Conservation (phyloP, 2,329 filamentous ascomycete genomes). For the Cercospora sp. region DNA sequence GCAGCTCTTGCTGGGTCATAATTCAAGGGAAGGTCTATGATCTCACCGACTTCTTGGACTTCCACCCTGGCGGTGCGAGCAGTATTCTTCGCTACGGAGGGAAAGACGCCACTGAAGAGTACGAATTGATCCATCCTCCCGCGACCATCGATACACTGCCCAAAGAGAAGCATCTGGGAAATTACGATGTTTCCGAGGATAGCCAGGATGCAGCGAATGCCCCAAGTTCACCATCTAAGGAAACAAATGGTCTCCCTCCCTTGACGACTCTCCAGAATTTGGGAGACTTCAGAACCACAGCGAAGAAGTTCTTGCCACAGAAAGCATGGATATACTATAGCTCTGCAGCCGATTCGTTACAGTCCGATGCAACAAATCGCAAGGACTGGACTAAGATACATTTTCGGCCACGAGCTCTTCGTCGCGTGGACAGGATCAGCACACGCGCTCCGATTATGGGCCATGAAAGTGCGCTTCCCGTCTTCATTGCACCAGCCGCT, state of each 20-base stretch:
- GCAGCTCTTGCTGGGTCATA: slow-evolving; percentile 83
- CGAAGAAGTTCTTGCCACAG: slow-evolving; percentile 1
- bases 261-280: neutral
- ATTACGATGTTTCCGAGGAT: slow-evolving; percentile 7
- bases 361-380: neutral
- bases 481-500: neutral
- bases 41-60: slow-evolving; percentile 80
- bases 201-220: neutral
- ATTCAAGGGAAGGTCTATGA: slow-evolving; percentile 79
- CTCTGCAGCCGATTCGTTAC: neutral
- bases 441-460: neutral
- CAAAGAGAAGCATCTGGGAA: neutral
- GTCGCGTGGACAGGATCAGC: neutral
- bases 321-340: slow-evolving; percentile 18
- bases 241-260: neutral
- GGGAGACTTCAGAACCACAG: slow-evolving; percentile 2
- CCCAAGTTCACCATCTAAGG: neutral
- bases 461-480: slow-evolving; percentile 12
- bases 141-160: slow-evolving; percentile 66
- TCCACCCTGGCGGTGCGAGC: slow-evolving; percentile 80
- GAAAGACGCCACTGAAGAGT: slow-evolving; percentile 86
- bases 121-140: slow-evolving; percentile 80
- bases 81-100: slow-evolving; percentile 94
- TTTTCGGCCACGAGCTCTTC: neutral
- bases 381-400: neutral